phyloP scores from a whole-genome alignment of 345 rosid species.

The Aethionema arabicum region DNA sequence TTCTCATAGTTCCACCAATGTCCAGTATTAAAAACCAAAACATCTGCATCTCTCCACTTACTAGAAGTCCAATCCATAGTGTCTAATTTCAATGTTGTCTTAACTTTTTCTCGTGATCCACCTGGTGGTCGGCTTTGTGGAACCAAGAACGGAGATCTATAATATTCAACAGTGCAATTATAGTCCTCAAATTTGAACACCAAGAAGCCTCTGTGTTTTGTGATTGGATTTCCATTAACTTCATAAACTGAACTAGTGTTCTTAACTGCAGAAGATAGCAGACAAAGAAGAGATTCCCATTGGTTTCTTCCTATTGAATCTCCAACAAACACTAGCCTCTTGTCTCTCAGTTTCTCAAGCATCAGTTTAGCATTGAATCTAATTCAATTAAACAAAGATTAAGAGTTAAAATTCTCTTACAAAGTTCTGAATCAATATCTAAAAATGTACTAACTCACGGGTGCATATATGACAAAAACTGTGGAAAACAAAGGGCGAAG shows the following conservation, averaged over 20 bases:
- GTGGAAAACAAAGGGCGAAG: background rate
- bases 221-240: constrained; percentile 70
- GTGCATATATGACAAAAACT: constrained; percentile 17
- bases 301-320: constrained; percentile 96
- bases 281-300: constrained; percentile 90
- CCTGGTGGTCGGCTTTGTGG: constrained; percentile 63
- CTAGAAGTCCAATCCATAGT: constrained; percentile 59
- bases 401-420: background rate
- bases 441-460: constrained; percentile 19
- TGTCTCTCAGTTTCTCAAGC: constrained; percentile 63
- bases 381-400: constrained; percentile 17
- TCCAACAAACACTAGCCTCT: constrained; percentile 79
- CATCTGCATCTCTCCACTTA: constrained; percentile 72
- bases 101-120: constrained; percentile 54
- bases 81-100: constrained; percentile 63
- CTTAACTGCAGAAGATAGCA: constrained; percentile 66
- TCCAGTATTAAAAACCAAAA: constrained; percentile 75
- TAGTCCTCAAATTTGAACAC: constrained; percentile 70
- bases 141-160: constrained; percentile 75
- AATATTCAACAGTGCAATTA: constrained; percentile 88
- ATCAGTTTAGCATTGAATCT: constrained; percentile 72
- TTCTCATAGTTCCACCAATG: constrained; percentile 93
- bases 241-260: constrained; percentile 67
- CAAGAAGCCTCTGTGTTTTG: constrained; percentile 80
- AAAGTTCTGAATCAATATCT: background rate